phyloP scores from a whole-genome alignment of 768 basidiomycete genomes.

The Amanita phalloides region DNA sequence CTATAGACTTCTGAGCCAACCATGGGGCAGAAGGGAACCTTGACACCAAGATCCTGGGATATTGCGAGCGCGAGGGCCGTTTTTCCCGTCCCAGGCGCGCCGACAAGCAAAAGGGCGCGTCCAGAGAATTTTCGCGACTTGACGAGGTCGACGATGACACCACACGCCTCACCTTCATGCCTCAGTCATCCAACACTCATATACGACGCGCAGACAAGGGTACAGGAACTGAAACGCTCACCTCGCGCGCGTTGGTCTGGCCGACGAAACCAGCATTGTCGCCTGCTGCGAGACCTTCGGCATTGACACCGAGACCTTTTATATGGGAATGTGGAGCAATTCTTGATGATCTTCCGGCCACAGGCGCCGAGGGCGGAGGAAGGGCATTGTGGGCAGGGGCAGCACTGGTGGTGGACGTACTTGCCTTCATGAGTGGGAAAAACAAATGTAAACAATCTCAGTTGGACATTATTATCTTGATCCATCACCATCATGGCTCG shows the following conservation, averaged over 20 bases:
- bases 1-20: slow-evolving; percentile 97
- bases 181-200: not conserved
- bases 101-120: slow-evolving; percentile 83
- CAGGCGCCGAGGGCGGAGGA: slow-evolving; percentile 36
- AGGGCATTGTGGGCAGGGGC: slow-evolving; percentile 65
- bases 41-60: slow-evolving; percentile 86
- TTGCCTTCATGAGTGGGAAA: slow-evolving; percentile 19
- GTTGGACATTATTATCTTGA: not conserved
- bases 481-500: slow-evolving; percentile 44
- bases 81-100: slow-evolving; percentile 96
- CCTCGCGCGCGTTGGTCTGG: slow-evolving; percentile 85
- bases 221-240: slow-evolving; percentile 18
- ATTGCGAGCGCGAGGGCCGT: slow-evolving; percentile 95
- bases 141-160: slow-evolving; percentile 81
- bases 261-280: slow-evolving; percentile 86
- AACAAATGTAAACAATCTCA: not conserved
- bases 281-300: slow-evolving; percentile 68
- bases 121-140: slow-evolving; percentile 92
- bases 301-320: slow-evolving; percentile 83
- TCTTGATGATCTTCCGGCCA: slow-evolving; percentile 59
- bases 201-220: not conserved
- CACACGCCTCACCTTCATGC: slow-evolving; percentile 58
- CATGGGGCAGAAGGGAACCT: slow-evolving; percentile 98
- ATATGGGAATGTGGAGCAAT: slow-evolving; percentile 94
- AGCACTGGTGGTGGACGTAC: slow-evolving; percentile 33